Evolutionary conservation across 1,284 basidiomycete genomes (phyloP).

Genomic region (Sanghuangporus baumii): DNA sequence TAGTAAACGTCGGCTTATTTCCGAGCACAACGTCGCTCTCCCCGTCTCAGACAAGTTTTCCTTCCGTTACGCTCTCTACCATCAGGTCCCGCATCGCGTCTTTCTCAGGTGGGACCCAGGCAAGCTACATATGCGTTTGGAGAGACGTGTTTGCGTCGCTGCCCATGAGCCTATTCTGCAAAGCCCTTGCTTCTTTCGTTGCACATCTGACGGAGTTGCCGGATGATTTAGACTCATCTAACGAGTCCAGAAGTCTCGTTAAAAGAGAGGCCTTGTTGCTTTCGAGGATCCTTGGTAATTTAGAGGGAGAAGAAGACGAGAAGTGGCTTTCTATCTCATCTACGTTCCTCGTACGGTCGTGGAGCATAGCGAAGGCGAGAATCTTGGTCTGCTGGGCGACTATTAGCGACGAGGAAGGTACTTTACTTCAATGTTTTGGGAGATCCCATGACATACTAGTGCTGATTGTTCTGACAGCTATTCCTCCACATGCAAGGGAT

Average conservation of each 20-base stretch:
- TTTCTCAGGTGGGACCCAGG: conserved; percentile 1
- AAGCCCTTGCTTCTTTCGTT: conserved; percentile 52
- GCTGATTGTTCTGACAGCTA: conserved; percentile 30
- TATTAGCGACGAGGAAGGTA: conserved; percentile 35
- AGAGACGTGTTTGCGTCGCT: conserved; percentile 39
- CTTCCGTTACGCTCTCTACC: conserved; percentile 38
- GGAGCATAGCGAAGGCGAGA: conserved; percentile 53
- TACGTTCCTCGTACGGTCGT: conserved; percentile 48
- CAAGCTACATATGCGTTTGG: conserved; percentile 48
- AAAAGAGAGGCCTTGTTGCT: conserved; percentile 49
- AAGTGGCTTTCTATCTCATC: conserved; percentile 48
- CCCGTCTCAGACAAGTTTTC: conserved; percentile 64
- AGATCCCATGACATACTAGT: not conserved
- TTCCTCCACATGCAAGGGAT: conserved; percentile 28
- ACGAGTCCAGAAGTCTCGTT: conserved; percentile 36
- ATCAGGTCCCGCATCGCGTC: conserved; percentile 40
- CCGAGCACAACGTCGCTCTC: conserved; percentile 33
- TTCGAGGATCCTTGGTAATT: conserved; percentile 40
- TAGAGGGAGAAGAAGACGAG: conserved; percentile 38
- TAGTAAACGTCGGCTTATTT: conserved; percentile 61
- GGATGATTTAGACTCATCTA: conserved; percentile 28
- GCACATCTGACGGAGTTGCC: conserved; percentile 34
- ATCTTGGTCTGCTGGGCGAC: conserved; percentile 64
- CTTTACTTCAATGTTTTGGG: not conserved
- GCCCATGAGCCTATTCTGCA: conserved; percentile 50